Conservation (phyloP, 1,284 basidiomycete species). For the Leccinum insolens region DNA sequence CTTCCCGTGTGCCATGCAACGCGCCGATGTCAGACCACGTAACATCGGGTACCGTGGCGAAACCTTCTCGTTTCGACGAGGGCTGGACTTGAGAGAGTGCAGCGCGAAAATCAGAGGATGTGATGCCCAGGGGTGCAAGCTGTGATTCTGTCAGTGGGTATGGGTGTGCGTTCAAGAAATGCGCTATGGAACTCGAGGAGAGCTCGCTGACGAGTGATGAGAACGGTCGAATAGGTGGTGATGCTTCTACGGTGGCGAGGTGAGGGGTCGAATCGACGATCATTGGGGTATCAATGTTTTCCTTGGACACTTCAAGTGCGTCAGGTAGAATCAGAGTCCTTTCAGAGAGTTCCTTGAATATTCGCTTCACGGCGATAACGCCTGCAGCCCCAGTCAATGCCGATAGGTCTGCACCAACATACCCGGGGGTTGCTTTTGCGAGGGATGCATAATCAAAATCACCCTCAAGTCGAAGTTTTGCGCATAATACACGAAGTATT, state of each 20-base stretch:
- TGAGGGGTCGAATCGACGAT: constrained; percentile 44
- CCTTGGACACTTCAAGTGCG: constrained; percentile 13
- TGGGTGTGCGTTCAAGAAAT: constrained; percentile 88
- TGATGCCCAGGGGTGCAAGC: constrained; percentile 81
- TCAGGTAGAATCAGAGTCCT: constrained; percentile 61
- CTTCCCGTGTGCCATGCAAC: constrained; percentile 81
- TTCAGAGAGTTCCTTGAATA: constrained; percentile 86
- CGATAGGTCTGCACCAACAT: constrained; percentile 94
- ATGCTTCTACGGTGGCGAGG: constrained; percentile 20
- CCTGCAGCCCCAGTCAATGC: constrained; percentile 93
- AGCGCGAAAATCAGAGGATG: constrained; percentile 73
- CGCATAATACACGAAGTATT: constrained; percentile 80
- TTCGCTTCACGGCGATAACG: constrained; percentile 94
- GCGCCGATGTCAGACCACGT: constrained; percentile 98
- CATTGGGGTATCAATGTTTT: constrained; percentile 49
- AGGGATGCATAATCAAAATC: constrained; percentile 83
- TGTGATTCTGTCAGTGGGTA: constrained; percentile 76
- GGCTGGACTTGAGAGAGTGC: constrained; percentile 91
- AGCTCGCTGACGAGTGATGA: constrained; percentile 43
- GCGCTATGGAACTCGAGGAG: constrained; percentile 76
- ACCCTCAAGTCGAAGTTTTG: constrained; percentile 73
- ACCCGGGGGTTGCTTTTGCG: constrained; percentile 94
- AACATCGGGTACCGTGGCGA: constrained; percentile 95
- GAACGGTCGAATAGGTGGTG: constrained; percentile 40
- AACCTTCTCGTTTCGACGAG: constrained; percentile 96